Percentiles rank a stretch among this genome's conserved stretches.
phyloP scores from a whole-genome alignment of 805 yeast genomes.

The Priceomyces haplophilus region DNA sequence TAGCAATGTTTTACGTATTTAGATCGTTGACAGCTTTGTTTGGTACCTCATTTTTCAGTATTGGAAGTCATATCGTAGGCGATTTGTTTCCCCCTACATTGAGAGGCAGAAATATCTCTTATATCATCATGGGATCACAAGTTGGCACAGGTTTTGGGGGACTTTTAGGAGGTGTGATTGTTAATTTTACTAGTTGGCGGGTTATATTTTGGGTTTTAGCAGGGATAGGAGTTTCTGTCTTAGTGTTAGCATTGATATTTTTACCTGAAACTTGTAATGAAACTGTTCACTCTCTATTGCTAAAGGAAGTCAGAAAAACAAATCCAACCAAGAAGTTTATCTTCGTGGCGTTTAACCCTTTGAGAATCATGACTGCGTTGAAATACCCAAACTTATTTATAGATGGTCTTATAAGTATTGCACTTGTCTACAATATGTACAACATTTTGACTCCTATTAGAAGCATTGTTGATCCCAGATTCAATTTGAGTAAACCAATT shows the following conservation, averaged over 20 bases:
- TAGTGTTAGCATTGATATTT: slow-evolving; percentile 34
- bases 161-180: slow-evolving; percentile 50
- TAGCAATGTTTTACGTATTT: slow-evolving; percentile 54
- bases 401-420: slow-evolving; percentile 41
- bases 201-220: slow-evolving; percentile 50
- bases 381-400: slow-evolving; percentile 42
- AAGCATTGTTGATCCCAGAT: slow-evolving; percentile 54
- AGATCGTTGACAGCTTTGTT: slow-evolving; percentile 49
- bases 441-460: slow-evolving; percentile 53
- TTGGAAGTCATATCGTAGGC: slow-evolving; percentile 51
- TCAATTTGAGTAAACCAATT: slow-evolving; percentile 45
- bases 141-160: slow-evolving; percentile 55
- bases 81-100: slow-evolving; percentile 50
- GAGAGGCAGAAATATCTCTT: slow-evolving; percentile 51
- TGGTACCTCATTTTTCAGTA: slow-evolving; percentile 54
- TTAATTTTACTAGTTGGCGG: slow-evolving; percentile 52
- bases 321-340: slow-evolving; percentile 35
- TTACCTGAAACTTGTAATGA: slow-evolving; percentile 46
- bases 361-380: slow-evolving; percentile 41
- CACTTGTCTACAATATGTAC: slow-evolving; percentile 50
- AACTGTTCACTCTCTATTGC: slow-evolving; percentile 18
- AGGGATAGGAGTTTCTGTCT: slow-evolving; percentile 38
- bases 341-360: slow-evolving; percentile 45
- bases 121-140: slow-evolving; percentile 49
- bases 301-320: slow-evolving; percentile 3